These are phyloP conservation scores for Excoecaria cochinchinensis DNA, from an alignment of 345 rosid species.

Conservation along the genomic window DNA sequence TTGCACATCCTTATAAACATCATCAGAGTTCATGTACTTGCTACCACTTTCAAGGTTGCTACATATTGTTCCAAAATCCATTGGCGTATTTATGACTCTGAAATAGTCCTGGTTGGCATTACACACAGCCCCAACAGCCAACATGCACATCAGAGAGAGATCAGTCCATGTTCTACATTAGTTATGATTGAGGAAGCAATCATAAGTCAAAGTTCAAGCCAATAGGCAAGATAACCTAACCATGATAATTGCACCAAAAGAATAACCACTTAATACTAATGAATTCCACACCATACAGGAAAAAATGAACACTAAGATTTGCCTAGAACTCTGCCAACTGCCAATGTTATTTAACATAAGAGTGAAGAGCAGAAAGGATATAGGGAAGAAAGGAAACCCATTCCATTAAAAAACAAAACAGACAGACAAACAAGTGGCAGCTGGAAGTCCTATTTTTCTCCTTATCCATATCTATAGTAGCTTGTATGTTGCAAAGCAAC, in stretches of 20 bases:
- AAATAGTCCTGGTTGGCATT: conserved; percentile 62
- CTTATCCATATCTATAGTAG: background rate
- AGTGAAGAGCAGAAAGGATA: background rate
- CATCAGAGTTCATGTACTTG: conserved; percentile 69
- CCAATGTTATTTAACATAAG: background rate
- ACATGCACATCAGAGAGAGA: background rate
- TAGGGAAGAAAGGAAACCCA: background rate
- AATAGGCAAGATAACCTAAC: too few species aligned
- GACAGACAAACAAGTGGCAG: background rate
- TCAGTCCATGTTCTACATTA: background rate
- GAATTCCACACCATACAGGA: too few species aligned
- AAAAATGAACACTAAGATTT: too few species aligned
- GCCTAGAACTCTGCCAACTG: too few species aligned
- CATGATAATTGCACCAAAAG: too few species aligned
- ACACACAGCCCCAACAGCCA: conserved; percentile 4
- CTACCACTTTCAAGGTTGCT: conserved; percentile 56
- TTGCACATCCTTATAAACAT: conserved; percentile 81
- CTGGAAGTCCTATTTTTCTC: background rate
- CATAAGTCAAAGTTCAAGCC: background rate
- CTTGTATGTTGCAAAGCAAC: background rate
- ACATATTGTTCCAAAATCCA: conserved; percentile 96
- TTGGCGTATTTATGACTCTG: conserved; percentile 79
- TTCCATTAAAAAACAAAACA: background rate
- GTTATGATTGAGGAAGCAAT: background rate
- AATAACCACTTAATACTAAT: too few species aligned